Conservation (phyloP, 148 eudicot genomes). For the Rhododendron mucronatum region DNA sequence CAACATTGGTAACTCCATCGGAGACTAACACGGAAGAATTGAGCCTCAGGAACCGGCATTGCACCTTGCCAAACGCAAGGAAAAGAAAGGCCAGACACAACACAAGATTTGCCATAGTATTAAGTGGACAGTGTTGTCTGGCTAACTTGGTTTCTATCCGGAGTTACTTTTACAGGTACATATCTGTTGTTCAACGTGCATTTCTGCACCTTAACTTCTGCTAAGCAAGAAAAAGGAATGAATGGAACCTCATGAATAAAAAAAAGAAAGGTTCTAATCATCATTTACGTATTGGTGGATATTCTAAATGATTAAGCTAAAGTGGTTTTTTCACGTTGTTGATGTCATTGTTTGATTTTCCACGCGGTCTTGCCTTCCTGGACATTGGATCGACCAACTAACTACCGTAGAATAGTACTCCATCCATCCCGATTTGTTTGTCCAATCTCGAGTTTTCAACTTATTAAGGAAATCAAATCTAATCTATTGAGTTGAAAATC, state of each 20-base stretch:
- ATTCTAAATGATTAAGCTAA: not conserved
- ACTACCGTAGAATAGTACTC: not conserved
- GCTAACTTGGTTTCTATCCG: not conserved
- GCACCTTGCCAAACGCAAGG: slow-evolving; percentile 1
- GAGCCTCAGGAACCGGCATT: slow-evolving; percentile 17
- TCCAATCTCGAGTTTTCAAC: no score
- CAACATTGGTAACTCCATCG: slow-evolving; percentile 19
- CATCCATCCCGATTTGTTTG: no score
- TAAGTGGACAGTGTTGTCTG: not conserved
- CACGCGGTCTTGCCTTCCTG: not conserved
- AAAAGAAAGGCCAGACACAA: slow-evolving; percentile 5
- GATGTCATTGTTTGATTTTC: not conserved
- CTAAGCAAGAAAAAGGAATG: not conserved
- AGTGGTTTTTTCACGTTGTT: not conserved
- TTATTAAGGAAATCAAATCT: no score
- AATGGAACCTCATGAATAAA: not conserved
- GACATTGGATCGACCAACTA: not conserved
- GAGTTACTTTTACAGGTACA: not conserved
- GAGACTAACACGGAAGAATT: slow-evolving; percentile 18
- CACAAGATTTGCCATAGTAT: not conserved
- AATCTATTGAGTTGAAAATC: no score
- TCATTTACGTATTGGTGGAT: no score
- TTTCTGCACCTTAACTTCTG: not conserved
- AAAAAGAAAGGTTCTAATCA: no score
- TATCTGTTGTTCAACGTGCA: not conserved